These are phyloP conservation scores for Acacia pycnantha DNA, from an alignment of 331 rosid species.

Conservation along the genomic window DNA sequence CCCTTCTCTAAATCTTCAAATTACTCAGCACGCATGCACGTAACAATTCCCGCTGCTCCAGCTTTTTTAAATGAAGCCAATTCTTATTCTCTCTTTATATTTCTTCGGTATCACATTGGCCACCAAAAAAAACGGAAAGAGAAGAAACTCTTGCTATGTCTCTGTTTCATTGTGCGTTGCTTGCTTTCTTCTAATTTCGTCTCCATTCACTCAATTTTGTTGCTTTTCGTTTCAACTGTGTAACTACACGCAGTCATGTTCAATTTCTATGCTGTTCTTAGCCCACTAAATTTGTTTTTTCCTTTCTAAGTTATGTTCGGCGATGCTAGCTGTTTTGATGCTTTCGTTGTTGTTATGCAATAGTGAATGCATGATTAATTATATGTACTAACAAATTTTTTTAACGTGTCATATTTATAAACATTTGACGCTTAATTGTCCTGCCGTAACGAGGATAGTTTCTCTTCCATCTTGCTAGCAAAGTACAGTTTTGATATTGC, in stretches of 20 bases:
- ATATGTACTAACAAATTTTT: background rate
- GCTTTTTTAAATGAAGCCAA: background rate
- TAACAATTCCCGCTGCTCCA: background rate
- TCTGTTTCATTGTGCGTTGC: background rate
- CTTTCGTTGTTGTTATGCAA: background rate
- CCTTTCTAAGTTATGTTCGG: background rate
- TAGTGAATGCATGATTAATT: conserved; percentile 5
- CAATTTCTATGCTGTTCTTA: background rate
- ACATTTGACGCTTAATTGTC: background rate
- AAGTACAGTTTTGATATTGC: conserved; percentile 1
- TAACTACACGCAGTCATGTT: background rate
- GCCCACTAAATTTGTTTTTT: background rate
- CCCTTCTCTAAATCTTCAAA: background rate
- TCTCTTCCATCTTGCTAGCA: background rate
- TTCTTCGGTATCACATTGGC: background rate
- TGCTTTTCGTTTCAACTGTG: background rate
- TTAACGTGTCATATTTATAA: background rate
- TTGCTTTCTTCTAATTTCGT: background rate
- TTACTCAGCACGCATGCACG: background rate
- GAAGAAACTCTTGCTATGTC: background rate
- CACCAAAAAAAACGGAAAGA: background rate
- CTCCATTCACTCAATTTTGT: background rate
- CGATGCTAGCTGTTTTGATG: background rate
- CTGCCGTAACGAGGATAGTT: background rate
- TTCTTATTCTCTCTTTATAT: background rate